These are phyloP conservation scores for Fusarium multiceps DNA, from an alignment of 2,329 filamentous ascomycete species.

Conservation along the genomic window DNA sequence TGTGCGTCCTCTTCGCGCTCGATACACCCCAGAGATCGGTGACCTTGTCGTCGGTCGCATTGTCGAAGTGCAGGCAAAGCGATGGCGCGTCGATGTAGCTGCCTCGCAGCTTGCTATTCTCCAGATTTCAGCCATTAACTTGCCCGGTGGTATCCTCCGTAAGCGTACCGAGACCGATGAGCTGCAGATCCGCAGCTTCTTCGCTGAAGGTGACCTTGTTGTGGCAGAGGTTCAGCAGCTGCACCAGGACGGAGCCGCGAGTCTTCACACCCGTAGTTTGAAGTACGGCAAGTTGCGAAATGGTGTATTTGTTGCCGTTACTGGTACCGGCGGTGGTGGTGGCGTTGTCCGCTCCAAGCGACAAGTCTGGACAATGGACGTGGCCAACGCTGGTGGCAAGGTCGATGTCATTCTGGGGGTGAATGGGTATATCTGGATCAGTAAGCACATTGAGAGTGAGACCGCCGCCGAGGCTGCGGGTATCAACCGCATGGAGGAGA, in stretches of 20 bases:
- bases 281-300: slow-evolving; percentile 97
- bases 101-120: slow-evolving; percentile 87
- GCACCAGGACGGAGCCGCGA: slow-evolving; percentile 85
- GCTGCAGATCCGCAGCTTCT: slow-evolving; percentile 96
- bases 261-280: slow-evolving; percentile 87
- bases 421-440: slow-evolving; percentile 97
- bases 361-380: slow-evolving; percentile 86
- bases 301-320: slow-evolving; percentile 86
- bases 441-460: slow-evolving; percentile 79
- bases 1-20: slow-evolving; percentile 87
- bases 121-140: slow-evolving; percentile 89
- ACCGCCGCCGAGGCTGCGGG: slow-evolving; percentile 59
- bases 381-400: slow-evolving; percentile 66
- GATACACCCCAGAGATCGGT: slow-evolving; percentile 95
- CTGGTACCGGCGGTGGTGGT: slow-evolving; percentile 84
- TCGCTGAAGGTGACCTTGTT: slow-evolving; percentile 91
- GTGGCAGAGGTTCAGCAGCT: slow-evolving; percentile 95
- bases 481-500: slow-evolving; percentile 90
- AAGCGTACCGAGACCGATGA: slow-evolving; percentile 96
- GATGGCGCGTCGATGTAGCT: slow-evolving; percentile 96
- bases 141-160: slow-evolving; percentile 91
- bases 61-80: slow-evolving; percentile 89
- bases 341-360: slow-evolving; percentile 86
- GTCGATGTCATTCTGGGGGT: slow-evolving; percentile 92
- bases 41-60: slow-evolving; percentile 95